phyloP scores from a whole-genome alignment of 441 rosid genomes.

The Bruguiera hainesii region DNA sequence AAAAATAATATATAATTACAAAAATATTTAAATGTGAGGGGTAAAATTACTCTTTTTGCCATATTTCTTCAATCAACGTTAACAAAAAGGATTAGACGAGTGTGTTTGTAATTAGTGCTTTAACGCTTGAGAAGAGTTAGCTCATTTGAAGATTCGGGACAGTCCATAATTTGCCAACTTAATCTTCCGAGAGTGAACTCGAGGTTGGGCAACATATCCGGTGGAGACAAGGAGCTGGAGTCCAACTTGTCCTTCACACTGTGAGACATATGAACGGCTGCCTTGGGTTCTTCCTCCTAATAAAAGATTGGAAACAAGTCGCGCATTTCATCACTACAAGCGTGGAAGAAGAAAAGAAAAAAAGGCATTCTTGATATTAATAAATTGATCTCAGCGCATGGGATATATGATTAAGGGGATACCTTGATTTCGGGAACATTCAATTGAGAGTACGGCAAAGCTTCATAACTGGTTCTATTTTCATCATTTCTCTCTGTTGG shows the following conservation, averaged over 20 bases:
- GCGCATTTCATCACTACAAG: not conserved
- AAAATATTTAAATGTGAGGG: too few species aligned
- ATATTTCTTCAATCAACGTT: not conserved
- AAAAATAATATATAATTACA: too few species aligned
- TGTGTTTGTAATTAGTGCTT: conserved; percentile 18
- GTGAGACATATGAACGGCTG: conserved; percentile 29
- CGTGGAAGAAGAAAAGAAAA: not conserved
- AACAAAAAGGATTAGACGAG: conserved; percentile 10
- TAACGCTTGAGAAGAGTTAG: conserved; percentile 65
- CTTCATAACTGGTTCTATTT: conserved; percentile 32
- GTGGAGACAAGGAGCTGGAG: conserved; percentile 38
- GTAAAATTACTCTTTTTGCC: too few species aligned
- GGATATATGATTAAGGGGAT: conserved; percentile 7
- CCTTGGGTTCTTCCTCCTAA: conserved; percentile 27
- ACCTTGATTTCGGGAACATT: conserved; percentile 38
- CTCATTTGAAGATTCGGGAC: conserved; percentile 47
- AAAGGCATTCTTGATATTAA: not conserved
- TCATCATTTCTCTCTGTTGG: conserved; percentile 39
- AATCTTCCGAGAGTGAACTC: conserved; percentile 91
- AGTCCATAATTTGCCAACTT: conserved; percentile 52
- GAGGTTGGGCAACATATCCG: conserved; percentile 49
- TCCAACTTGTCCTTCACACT: conserved; percentile 36
- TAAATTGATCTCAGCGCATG: conserved; percentile 1
- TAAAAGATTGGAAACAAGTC: not conserved
- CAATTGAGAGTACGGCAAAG: conserved; percentile 31